Percentiles rank a stretch among this genome's conserved stretches.
Conservation (phyloP, 768 basidiomycete species). For the Polyporus arcularius region DNA sequence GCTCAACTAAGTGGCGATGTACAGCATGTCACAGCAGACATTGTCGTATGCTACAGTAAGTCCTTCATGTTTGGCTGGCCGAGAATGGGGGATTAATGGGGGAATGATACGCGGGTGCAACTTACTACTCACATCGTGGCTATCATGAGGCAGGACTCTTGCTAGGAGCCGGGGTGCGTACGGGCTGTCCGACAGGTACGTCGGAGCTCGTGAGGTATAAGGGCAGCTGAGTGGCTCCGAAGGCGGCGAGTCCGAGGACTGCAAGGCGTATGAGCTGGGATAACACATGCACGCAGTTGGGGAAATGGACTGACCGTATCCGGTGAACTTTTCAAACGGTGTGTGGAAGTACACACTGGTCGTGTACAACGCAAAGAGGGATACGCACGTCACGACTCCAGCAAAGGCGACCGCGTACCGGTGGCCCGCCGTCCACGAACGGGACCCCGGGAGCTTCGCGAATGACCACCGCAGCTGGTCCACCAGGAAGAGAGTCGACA, state of each 20-base stretch:
- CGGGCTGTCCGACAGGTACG: neutral
- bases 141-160: too few relatives aligned
- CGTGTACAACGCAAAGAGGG: conserved; percentile 74
- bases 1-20: too few relatives aligned
- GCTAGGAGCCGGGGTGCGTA: too few relatives aligned
- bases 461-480: conserved; percentile 70
- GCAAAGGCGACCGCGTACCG: conserved; percentile 49
- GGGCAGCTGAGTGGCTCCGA: conserved; percentile 34
- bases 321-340: conserved; percentile 84
- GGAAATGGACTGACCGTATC: conserved; percentile 62
- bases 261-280: neutral
- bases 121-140: too few relatives aligned
- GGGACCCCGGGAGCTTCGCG: neutral
- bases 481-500: conserved; percentile 75
- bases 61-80: too few relatives aligned
- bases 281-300: neutral
- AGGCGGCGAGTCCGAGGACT: conserved; percentile 43
- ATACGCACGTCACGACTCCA: conserved; percentile 53
- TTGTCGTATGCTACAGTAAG: too few relatives aligned
- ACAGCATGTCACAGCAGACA: neutral
- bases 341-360: conserved; percentile 93
- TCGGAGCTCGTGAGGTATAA: neutral
- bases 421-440: conserved; percentile 45
- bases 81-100: too few relatives aligned
- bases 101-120: too few relatives aligned